Percentiles rank a stretch among this genome's conserved stretches.
Conservation (phyloP, 805 yeast genomes). For the Ogataea trehalophila region DNA sequence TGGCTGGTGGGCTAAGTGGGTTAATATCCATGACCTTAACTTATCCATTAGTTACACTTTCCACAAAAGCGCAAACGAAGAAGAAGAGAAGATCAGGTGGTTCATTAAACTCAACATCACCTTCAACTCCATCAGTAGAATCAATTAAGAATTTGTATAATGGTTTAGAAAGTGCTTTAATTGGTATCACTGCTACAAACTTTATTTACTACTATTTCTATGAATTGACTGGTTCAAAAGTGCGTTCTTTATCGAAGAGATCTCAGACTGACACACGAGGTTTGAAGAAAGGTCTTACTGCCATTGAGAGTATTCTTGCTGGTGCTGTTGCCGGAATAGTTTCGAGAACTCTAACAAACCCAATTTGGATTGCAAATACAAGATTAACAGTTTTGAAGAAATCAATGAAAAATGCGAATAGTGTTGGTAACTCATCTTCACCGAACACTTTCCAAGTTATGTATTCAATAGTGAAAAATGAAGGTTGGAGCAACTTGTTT, state of each 20-base stretch:
- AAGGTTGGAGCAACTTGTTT: conserved; percentile 69
- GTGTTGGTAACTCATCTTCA: conserved; percentile 16
- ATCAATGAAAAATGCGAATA: conserved; percentile 8
- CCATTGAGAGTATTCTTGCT: conserved; percentile 64
- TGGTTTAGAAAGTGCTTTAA: conserved; percentile 83
- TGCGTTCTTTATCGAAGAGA: conserved; percentile 6
- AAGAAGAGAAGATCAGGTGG: conserved; percentile 11
- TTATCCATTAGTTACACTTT: conserved; percentile 81
- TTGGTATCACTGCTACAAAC: conserved; percentile 82
- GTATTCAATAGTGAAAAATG: conserved; percentile 57
- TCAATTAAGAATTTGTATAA: conserved; percentile 71
- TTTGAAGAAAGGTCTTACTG: conserved; percentile 38
- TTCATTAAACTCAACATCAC: conserved; percentile 6
- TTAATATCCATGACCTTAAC: conserved; percentile 82
- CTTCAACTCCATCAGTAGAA: conserved; percentile 31
- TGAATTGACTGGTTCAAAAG: conserved; percentile 49
- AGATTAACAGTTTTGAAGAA: conserved; percentile 63
- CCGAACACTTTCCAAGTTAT: conserved; percentile 51
- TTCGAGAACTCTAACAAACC: conserved; percentile 78
- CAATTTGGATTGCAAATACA: conserved; percentile 94
- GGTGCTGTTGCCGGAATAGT: conserved; percentile 87
- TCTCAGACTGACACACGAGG: not conserved
- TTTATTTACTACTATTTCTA: conserved; percentile 89
- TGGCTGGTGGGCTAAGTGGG: conserved; percentile 93
- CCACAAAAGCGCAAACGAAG: conserved; percentile 75